Percentiles rank a stretch among this genome's conserved stretches.
These are phyloP conservation scores for Andrographis paniculata DNA, from an alignment of 305 asterid species.

Conservation along the genomic window DNA sequence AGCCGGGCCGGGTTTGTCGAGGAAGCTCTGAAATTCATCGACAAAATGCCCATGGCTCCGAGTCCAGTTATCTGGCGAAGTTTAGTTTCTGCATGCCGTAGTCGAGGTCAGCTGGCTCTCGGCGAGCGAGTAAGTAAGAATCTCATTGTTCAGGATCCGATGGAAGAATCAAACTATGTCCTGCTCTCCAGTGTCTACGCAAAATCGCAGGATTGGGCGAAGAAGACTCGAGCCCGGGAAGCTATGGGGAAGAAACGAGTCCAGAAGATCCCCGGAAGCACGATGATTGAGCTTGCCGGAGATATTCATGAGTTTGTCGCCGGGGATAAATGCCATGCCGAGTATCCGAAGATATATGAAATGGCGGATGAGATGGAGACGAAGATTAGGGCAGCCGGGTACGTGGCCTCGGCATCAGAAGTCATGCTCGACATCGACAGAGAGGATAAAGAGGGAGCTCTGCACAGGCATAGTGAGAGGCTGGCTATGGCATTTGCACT, in stretches of 20 bases:
- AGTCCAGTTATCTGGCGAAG: constrained; percentile 65
- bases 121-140: constrained; percentile 40
- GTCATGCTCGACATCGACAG: constrained; percentile 47
- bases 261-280: constrained; percentile 63
- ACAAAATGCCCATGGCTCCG: constrained; percentile 53
- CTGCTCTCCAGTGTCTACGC: constrained; percentile 62
- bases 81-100: constrained; percentile 42
- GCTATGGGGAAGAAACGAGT: constrained; percentile 60
- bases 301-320: constrained; percentile 46
- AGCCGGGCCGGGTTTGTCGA: constrained; percentile 58
- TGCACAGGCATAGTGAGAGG: constrained; percentile 52
- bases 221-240: constrained; percentile 49
- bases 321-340: constrained; percentile 39
- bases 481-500: constrained; percentile 59
- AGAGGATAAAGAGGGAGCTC: constrained; percentile 54
- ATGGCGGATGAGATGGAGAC: constrained; percentile 59
- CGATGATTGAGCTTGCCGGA: constrained; percentile 57
- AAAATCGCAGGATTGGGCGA: constrained; percentile 51
- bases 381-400: constrained; percentile 37
- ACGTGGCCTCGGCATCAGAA: constrained; percentile 31
- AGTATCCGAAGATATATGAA: constrained; percentile 28
- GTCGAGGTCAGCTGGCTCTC: constrained; percentile 43
- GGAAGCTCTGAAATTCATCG: constrained; percentile 53
- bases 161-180: constrained; percentile 55
- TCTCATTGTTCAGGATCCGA: constrained; percentile 47